phyloP scores from a whole-genome alignment of 2,329 filamentous ascomycete genomes.

The Aspergillus luchuensis region DNA sequence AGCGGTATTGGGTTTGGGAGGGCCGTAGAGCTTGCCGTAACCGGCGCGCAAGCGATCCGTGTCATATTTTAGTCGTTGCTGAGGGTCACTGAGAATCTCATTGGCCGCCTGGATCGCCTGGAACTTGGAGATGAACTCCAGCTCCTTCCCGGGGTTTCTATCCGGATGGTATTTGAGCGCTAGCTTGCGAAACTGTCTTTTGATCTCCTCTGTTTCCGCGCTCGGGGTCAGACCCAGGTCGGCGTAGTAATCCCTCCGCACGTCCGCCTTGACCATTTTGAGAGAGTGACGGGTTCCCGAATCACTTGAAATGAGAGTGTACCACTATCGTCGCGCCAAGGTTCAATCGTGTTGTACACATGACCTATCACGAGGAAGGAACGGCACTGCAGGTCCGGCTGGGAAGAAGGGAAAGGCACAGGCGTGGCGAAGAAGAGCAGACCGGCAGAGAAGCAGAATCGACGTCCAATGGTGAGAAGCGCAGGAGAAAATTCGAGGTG shows the following conservation, averaged over 20 bases:
- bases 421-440: not conserved
- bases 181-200: conserved; percentile 86
- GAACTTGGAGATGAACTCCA: conserved; percentile 78
- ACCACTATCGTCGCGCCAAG: conserved; percentile 16
- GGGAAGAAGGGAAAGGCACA: not conserved
- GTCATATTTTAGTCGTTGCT: conserved; percentile 63
- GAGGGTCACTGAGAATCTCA: conserved; percentile 68
- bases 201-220: conserved; percentile 74
- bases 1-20: conserved; percentile 30
- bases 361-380: conserved; percentile 19
- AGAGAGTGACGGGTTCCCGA: conserved; percentile 10
- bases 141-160: conserved; percentile 79
- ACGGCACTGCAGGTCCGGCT: not conserved
- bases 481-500: not conserved
- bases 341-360: conserved; percentile 21
- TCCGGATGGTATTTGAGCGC: conserved; percentile 87
- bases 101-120: conserved; percentile 84
- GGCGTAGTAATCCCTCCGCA: conserved; percentile 77
- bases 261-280: conserved; percentile 69
- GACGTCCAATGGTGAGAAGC: not conserved
- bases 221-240: conserved; percentile 72
- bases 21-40: conserved; percentile 39
- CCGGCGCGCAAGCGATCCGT: conserved; percentile 58
- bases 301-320: conserved; percentile 13
- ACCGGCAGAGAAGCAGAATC: not conserved